Conservation (phyloP, 352 stramenopile species). For the Globisporangium splendens region DNA sequence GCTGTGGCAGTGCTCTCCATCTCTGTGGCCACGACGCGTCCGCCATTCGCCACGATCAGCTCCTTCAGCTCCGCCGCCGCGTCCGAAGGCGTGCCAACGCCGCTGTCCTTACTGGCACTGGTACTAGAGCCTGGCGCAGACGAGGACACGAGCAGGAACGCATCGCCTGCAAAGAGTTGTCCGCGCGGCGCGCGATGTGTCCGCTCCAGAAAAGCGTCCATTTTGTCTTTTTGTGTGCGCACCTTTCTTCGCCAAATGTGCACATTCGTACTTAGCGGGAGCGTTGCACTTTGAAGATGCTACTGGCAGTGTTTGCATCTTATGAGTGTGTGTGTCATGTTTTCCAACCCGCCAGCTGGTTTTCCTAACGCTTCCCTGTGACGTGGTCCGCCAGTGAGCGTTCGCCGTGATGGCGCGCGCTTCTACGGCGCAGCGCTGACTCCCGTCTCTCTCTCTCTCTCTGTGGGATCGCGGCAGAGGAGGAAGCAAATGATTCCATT, state of each 20-base stretch:
- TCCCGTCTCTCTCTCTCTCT: no score
- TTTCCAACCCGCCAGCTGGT: constrained; percentile 6
- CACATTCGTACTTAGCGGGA: constrained; percentile 1
- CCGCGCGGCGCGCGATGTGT: constrained; percentile 11
- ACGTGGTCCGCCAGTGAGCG: no score
- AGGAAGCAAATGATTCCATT: no score
- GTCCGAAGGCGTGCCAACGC: not conserved
- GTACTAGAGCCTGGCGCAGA: not conserved
- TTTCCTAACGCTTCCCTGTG: not conserved
- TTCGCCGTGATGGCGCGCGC: no score
- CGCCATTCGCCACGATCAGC: constrained; percentile 28
- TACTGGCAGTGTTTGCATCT: constrained; percentile 4
- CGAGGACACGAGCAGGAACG: constrained; percentile 20
- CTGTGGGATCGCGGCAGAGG: no score
- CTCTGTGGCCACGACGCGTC: constrained; percentile 18
- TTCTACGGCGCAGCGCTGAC: no score
- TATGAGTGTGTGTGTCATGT: not conserved
- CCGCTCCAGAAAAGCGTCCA: constrained; percentile 64
- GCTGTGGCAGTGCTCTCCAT: not conserved
- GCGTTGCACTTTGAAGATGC: not conserved
- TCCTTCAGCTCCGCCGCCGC: constrained; percentile 12
- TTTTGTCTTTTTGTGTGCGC: constrained; percentile 15
- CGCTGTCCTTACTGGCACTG: not conserved
- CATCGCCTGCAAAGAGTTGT: constrained; percentile 36
- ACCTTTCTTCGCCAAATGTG: no score